Conservation (phyloP, 2,329 filamentous ascomycete species). For the Leptodontidium sp. region DNA sequence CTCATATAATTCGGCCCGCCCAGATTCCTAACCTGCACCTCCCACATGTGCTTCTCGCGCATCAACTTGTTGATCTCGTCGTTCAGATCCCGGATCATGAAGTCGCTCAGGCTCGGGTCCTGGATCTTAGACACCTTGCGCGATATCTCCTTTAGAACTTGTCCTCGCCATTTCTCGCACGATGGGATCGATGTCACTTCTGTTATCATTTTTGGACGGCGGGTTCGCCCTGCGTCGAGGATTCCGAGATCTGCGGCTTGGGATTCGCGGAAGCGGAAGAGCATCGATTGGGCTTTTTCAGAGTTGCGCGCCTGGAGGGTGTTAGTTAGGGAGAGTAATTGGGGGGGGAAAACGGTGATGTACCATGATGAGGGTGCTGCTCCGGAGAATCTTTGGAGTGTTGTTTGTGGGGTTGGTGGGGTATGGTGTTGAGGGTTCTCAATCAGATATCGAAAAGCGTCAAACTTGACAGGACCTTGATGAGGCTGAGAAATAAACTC, state of each 20-base stretch:
- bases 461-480: not conserved
- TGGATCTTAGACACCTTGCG: conserved; percentile 98
- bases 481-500: conserved; percentile 20
- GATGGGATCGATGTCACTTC: conserved; percentile 82
- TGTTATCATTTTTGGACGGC: conserved; percentile 90
- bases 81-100: conserved; percentile 96
- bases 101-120: conserved; percentile 89
- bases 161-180: conserved; percentile 98
- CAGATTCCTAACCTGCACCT: conserved; percentile 92
- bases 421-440: conserved; percentile 17
- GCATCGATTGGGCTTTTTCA: conserved; percentile 99
- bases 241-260: conserved; percentile 97
- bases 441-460: conserved; percentile 6
- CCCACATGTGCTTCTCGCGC: conserved; percentile 99
- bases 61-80: conserved; percentile 99
- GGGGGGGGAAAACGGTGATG: not conserved
- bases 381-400: conserved; percentile 9
- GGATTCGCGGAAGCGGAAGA: conserved; percentile 98
- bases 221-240: conserved; percentile 88
- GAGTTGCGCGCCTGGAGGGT: conserved; percentile 83
- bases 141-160: conserved; percentile 95
- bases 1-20: conserved; percentile 89
- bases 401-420: not conserved
- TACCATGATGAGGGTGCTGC: conserved; percentile 43
- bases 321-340: conserved; percentile 27